Percentiles rank a stretch among this genome's conserved stretches.
These are phyloP conservation scores for Ramaria rubella DNA, from an alignment of 768 basidiomycete species.

Conservation along the genomic window DNA sequence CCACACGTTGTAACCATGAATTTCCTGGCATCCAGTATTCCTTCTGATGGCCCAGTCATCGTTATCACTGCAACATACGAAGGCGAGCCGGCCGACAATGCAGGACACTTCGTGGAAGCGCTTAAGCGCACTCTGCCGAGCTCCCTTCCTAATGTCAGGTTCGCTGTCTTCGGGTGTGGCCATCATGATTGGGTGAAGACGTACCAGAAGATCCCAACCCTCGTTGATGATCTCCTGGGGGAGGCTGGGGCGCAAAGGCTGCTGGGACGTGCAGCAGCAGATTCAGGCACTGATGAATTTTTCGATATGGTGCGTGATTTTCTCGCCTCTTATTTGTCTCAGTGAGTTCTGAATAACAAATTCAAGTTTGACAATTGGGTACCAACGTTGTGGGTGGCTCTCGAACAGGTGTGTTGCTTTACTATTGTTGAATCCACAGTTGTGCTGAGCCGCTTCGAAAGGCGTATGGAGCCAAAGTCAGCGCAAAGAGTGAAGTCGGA, in stretches of 20 bases:
- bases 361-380: slow-evolving; percentile 37
- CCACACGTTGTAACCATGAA: slow-evolving; percentile 36
- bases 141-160: slow-evolving; percentile 27
- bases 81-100: slow-evolving; percentile 46
- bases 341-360: background rate
- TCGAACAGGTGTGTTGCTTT: slow-evolving; percentile 26
- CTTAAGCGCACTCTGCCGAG: slow-evolving; percentile 23
- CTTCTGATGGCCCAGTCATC: slow-evolving; percentile 38
- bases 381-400: slow-evolving; percentile 30
- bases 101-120: slow-evolving; percentile 39
- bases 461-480: slow-evolving; percentile 1
- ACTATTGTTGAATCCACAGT: background rate
- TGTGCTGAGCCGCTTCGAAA: background rate
- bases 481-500: background rate
- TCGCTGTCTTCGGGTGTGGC: slow-evolving; percentile 44
- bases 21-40: slow-evolving; percentile 29
- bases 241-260: slow-evolving; percentile 33
- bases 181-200: slow-evolving; percentile 45
- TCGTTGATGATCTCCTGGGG: slow-evolving; percentile 32
- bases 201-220: slow-evolving; percentile 39
- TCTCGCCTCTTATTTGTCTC: background rate
- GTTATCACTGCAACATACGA: slow-evolving; percentile 44
- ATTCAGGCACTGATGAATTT: slow-evolving; percentile 36
- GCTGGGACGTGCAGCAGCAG: slow-evolving; percentile 33
- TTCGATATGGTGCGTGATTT: slow-evolving; percentile 24